These are phyloP conservation scores for Hsuehochloa calcarea DNA, from an alignment of 176 grass and related monocot genomes.

Conservation along the genomic window DNA sequence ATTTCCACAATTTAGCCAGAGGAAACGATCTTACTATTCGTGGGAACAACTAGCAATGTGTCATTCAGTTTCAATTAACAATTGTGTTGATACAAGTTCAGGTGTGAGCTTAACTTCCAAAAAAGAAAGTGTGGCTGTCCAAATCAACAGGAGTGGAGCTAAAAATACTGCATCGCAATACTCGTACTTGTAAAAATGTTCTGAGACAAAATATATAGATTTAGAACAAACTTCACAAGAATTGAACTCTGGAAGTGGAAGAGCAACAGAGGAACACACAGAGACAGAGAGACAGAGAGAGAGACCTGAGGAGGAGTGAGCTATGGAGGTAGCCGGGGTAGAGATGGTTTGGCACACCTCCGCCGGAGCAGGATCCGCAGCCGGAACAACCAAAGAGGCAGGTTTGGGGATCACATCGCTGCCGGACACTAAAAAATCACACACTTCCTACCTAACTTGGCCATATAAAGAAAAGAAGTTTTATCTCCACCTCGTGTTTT, in stretches of 20 bases:
- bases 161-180: neutral
- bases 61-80: neutral
- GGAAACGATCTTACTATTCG: neutral
- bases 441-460: too few relatives aligned
- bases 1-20: neutral
- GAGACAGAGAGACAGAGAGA: neutral
- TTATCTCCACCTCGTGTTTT: too few relatives aligned
- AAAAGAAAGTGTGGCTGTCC: neutral
- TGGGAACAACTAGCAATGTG: neutral
- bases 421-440: too few relatives aligned
- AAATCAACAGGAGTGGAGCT: neutral
- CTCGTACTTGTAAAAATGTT: neutral
- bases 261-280: neutral
- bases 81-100: neutral
- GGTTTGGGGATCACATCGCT: too few relatives aligned
- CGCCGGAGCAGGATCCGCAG: too few relatives aligned
- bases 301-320: neutral
- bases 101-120: neutral
- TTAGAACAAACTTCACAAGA: neutral
- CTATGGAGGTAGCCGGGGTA: neutral
- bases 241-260: neutral
- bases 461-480: too few relatives aligned
- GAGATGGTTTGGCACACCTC: neutral
- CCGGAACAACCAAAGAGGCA: too few relatives aligned
- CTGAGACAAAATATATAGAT: neutral